These are phyloP conservation scores for Westerdykella sp. DNA, from an alignment of 2,329 filamentous ascomycete species.

Conservation along the genomic window DNA sequence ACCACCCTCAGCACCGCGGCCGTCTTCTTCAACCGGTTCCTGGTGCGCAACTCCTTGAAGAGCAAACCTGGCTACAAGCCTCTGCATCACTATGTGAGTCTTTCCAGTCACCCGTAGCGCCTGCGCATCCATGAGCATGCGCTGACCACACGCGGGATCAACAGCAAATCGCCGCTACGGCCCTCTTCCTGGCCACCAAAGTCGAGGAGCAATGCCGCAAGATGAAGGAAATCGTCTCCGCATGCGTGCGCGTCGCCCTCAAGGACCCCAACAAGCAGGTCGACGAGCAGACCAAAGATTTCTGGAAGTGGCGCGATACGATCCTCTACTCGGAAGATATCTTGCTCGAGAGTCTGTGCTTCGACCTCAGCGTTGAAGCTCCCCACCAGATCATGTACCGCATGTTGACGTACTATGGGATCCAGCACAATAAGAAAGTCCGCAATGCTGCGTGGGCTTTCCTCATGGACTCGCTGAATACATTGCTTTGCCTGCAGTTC, in stretches of 20 bases:
- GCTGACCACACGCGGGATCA: neutral
- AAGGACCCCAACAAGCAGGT: slow-evolving; percentile 87
- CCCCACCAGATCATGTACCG: slow-evolving; percentile 82
- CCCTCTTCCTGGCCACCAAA: slow-evolving; percentile 91
- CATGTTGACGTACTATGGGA: slow-evolving; percentile 64
- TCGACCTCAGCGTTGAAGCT: slow-evolving; percentile 85
- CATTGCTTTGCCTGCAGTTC: slow-evolving; percentile 75
- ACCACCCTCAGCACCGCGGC: slow-evolving; percentile 87
- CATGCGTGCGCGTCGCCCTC: slow-evolving; percentile 88
- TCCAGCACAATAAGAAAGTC: slow-evolving; percentile 73
- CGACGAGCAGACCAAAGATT: slow-evolving; percentile 96
- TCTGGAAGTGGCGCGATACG: slow-evolving; percentile 94
- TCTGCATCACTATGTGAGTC: slow-evolving; percentile 70
- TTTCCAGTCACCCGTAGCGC: neutral
- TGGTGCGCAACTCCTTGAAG: slow-evolving; percentile 81
- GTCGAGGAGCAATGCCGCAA: slow-evolving; percentile 96
- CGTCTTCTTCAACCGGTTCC: slow-evolving; percentile 93
- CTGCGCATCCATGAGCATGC: too few species aligned
- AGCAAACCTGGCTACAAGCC: slow-evolving; percentile 60
- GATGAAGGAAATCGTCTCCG: slow-evolving; percentile 89
- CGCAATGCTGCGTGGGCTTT: slow-evolving; percentile 90
- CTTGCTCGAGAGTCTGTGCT: slow-evolving; percentile 85
- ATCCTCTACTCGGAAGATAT: slow-evolving; percentile 89
- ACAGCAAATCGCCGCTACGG: slow-evolving; percentile 76
- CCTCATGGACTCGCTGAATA: slow-evolving; percentile 83